Evolutionary conservation across 2,329 filamentous ascomycete species (phyloP), one percentile per base, ranked within the genome.

Genomic region (Penicillium fuscoglaucum): DNA sequence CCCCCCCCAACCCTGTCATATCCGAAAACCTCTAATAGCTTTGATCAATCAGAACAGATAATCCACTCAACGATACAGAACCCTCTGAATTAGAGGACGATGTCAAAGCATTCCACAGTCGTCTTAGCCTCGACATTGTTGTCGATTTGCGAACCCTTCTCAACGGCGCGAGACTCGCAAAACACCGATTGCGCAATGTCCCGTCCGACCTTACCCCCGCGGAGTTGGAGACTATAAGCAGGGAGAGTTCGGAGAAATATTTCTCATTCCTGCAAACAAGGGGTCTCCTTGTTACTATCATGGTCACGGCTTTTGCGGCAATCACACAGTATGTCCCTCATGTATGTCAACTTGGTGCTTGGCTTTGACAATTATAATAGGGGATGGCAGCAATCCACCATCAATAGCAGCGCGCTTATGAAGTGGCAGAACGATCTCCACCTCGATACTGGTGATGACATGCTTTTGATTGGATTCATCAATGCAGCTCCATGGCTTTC

Each of bases 371-470:
- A 12, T 33, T 40, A 21, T 17, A 4, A 40, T 15, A 64, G 66
- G 47, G 61, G 66, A 24, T 68, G 66, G 66, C 66, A 68, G 37
- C 66, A 68, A 51, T 68, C 66, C 2, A 60, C 62, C 13, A 68
- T 68, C 9, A 68, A 68, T 57, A 51, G 52, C 2, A 61, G 56
- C n/a, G 56, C 24, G 26, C 39, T 58, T 13, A 44, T 58, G 9
- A 7, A 13, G 2, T 54, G 50, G 50, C 5, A n/a, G 49, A 52
- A 24, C 15, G 26, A 31, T 3, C 19, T 50, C 15, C 3, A 6
- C 13, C 37, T 52, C 2, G 15, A 43, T 13, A 17, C 13, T 19
- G 26, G 28, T 4, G 0, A 1, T n/a, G n/a, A 50, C 4, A 12
- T 1, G 33, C 12, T 50, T 24, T 10, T 52, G 37, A 52, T 52